Percentiles rank a stretch among this genome's conserved stretches.
phyloP scores from a whole-genome alignment of 805 yeast genomes.

The Candida nonsorbophila region DNA sequence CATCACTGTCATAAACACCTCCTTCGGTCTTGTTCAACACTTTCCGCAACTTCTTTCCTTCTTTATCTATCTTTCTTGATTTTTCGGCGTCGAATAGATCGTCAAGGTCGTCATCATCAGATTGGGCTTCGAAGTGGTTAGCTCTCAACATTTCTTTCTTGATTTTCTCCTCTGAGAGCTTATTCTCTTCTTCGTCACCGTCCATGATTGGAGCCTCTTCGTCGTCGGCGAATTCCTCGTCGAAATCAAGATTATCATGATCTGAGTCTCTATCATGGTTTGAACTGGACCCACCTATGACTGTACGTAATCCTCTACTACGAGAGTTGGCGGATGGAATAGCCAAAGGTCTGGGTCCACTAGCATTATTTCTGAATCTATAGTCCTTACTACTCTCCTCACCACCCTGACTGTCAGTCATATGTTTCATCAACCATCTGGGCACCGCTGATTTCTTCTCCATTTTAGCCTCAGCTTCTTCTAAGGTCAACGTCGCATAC shows the following conservation, averaged over 20 bases:
- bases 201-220: conserved; percentile 98
- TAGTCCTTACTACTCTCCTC: conserved; percentile 42
- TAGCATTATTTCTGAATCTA: conserved; percentile 32
- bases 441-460: conserved; percentile 73
- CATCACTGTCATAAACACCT: conserved; percentile 84
- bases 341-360: conserved; percentile 6
- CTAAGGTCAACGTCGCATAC: conserved; percentile 88
- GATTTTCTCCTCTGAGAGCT: conserved; percentile 77
- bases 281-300: conserved; percentile 36
- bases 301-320: conserved; percentile 30
- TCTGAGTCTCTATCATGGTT: conserved; percentile 58
- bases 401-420: conserved; percentile 54
- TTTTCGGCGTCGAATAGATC: conserved; percentile 62
- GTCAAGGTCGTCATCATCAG: conserved; percentile 58
- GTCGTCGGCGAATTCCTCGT: conserved; percentile 97
- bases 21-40: conserved; percentile 82
- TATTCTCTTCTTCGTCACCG: conserved; percentile 92
- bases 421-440: conserved; percentile 93
- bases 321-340: conserved; percentile 3
- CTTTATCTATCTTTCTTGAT: conserved; percentile 75
- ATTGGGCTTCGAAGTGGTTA: conserved; percentile 64
- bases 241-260: conserved; percentile 88
- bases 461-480: conserved; percentile 95
- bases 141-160: conserved; percentile 83
- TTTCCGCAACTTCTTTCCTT: conserved; percentile 80